phyloP scores from a whole-genome alignment of 2,329 filamentous ascomycete species.

The Ceratocystis albifundus region DNA sequence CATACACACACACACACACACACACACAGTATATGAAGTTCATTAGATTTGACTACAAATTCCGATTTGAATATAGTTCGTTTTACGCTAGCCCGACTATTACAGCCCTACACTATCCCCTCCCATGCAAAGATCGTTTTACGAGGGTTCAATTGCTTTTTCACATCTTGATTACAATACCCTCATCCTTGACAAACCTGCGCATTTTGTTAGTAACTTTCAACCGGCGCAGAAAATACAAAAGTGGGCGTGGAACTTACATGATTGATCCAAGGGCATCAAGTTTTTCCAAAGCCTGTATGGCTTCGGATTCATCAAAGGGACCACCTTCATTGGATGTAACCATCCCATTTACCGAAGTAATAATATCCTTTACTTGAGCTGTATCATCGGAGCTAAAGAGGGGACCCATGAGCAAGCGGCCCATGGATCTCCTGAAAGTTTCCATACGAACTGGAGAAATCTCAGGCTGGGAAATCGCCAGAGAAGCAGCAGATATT shows the following conservation, averaged over 20 bases:
- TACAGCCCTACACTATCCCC: neutral
- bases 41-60: neutral
- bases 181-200: slow-evolving; percentile 46
- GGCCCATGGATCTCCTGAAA: slow-evolving; percentile 74
- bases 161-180: slow-evolving; percentile 60
- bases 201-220: slow-evolving; percentile 23
- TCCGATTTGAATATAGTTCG: neutral
- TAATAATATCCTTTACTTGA: slow-evolving; percentile 60
- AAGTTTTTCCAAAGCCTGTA: slow-evolving; percentile 67
- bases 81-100: neutral
- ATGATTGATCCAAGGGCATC: slow-evolving; percentile 63
- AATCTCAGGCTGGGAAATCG: slow-evolving; percentile 41
- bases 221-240: neutral
- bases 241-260: slow-evolving; percentile 43
- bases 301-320: slow-evolving; percentile 62
- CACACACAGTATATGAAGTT: neutral
- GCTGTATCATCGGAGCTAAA: slow-evolving; percentile 73
- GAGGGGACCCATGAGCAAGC: slow-evolving; percentile 67
- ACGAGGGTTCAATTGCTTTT: neutral
- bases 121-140: neutral
- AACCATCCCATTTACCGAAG: slow-evolving; percentile 65
- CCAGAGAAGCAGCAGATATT: slow-evolving; percentile 32
- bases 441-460: slow-evolving; percentile 51
- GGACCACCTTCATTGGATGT: slow-evolving; percentile 40
- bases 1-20: no score